Conservation (phyloP, 192 early-diverging fungal species). For the Coemansia sp. region DNA sequence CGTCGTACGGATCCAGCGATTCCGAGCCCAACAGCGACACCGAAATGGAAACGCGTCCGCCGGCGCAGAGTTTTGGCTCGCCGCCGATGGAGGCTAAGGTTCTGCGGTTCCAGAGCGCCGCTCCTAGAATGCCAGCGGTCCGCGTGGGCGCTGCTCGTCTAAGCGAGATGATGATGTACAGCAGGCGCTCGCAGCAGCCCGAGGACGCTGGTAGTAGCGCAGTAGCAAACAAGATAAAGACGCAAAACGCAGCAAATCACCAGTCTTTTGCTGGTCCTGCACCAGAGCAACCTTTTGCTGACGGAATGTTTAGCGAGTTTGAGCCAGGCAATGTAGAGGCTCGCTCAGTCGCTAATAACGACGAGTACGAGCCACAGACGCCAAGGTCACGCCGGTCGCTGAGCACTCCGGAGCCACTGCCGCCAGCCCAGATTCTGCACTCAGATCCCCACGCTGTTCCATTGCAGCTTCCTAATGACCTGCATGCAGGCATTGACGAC, state of each 20-base stretch:
- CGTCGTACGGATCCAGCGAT: slow-evolving; percentile 23
- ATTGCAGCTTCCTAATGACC: background rate
- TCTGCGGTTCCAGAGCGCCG: slow-evolving; percentile 21
- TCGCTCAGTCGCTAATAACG: too few relatives aligned
- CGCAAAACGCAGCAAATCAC: background rate
- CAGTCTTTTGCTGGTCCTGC: background rate
- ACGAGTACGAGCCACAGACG: too few relatives aligned
- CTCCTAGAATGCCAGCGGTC: slow-evolving; percentile 15
- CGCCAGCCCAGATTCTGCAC: too few relatives aligned
- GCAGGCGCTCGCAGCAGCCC: background rate
- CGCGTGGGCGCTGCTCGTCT: slow-evolving; percentile 34
- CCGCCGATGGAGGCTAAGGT: slow-evolving; percentile 17
- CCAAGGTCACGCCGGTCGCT: too few relatives aligned
- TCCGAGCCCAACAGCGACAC: slow-evolving; percentile 5
- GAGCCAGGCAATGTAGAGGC: too few relatives aligned
- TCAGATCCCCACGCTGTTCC: background rate
- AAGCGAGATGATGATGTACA: slow-evolving; percentile 40
- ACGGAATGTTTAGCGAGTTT: too few relatives aligned
- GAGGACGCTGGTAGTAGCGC: background rate
- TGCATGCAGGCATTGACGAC: slow-evolving; percentile 18
- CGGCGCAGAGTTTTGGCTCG: background rate
- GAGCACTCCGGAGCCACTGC: too few relatives aligned
- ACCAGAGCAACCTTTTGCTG: background rate
- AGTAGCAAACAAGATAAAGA: background rate
- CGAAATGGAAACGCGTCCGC: background rate